Conservation (phyloP, 2,329 filamentous ascomycete genomes). For the Zymoseptoria ardabiliae region DNA sequence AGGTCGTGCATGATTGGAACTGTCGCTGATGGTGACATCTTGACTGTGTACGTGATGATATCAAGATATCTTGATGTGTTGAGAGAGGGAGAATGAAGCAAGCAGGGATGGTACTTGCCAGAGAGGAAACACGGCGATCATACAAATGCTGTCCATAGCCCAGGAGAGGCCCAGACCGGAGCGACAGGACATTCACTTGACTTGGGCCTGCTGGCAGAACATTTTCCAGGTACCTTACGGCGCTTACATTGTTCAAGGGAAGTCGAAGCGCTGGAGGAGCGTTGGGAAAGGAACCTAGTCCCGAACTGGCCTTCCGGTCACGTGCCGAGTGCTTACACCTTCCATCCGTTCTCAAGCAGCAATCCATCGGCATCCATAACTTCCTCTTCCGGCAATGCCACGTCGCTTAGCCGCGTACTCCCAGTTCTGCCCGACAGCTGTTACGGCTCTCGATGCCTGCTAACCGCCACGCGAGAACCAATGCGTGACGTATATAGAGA, state of each 20-base stretch:
- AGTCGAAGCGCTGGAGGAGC: not conserved
- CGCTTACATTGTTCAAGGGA: not conserved
- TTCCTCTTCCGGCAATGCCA: not conserved
- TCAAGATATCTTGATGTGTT: not conserved
- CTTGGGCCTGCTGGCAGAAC: not conserved
- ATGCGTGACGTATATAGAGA: constrained; percentile 14
- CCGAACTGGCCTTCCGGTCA: not conserved
- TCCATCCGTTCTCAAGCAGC: not conserved
- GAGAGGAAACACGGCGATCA: not conserved
- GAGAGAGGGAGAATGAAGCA: not conserved
- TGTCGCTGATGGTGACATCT: not conserved
- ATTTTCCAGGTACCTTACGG: not conserved
- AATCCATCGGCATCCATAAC: not conserved
- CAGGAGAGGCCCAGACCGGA: not conserved
- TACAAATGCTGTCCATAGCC: not conserved
- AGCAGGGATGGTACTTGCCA: not conserved
- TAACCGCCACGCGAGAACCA: constrained; percentile 3
- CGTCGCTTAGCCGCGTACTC: not conserved
- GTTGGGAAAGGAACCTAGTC: not conserved
- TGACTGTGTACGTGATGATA: not conserved
- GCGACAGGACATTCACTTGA: not conserved
- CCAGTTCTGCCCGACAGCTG: not conserved
- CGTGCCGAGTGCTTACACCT: not conserved
- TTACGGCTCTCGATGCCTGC: not conserved
- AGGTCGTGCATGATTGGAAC: constrained; percentile 20